Base-by-base conservation (phyloP, 805 yeast species). In the Candida silvicultrix region DNA sequence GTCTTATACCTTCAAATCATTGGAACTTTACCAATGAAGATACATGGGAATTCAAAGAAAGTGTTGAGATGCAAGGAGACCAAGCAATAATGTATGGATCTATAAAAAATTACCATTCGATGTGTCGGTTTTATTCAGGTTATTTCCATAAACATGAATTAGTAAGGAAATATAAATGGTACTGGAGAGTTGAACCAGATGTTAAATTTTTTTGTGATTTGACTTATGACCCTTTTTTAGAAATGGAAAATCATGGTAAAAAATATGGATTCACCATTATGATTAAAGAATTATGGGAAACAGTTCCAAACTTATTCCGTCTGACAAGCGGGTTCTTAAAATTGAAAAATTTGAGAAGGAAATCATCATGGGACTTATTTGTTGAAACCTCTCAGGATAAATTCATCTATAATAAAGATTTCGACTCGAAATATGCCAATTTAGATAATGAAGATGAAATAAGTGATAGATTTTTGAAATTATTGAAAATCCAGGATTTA, bases 171-270 rank as follows among this genome's bases (percentile, higher is more conserved):
- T 74, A 80, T 46, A 89, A 89, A 50, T 92, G 96, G 95, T 92
- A 89, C 66, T 90, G 97, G 97, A 74, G 98, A 46, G 89, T 94
- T 12, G 99, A 94, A 64, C 98, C 98, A 3, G 85, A 85, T 52
- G 94, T 92, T 37, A 83, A 86, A 53, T 89, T 88, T 60, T 89
- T 74, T 62, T 92, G 99, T 66, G 97, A 92, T 63, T 65, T 89
- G 45, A 84, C 96, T 0, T 89, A 90, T 65, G 98, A 92, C 65
- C 96, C 97, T 14, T 94, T 92, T 59, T 54, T 74, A 15, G 88
- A 85, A 56, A 89, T 92, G 97, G 77, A 77, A 43, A 70, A 69
- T 42, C 58, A 61, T 48, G 76, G 78, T 40, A 90, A 90, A 64
- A 77, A 75, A 54, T 90, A 90, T 59, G 98, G 96, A 0, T 94